Conservation (phyloP, 192 early-diverging fungal genomes). For the Bifiguratus adelaidae region DNA sequence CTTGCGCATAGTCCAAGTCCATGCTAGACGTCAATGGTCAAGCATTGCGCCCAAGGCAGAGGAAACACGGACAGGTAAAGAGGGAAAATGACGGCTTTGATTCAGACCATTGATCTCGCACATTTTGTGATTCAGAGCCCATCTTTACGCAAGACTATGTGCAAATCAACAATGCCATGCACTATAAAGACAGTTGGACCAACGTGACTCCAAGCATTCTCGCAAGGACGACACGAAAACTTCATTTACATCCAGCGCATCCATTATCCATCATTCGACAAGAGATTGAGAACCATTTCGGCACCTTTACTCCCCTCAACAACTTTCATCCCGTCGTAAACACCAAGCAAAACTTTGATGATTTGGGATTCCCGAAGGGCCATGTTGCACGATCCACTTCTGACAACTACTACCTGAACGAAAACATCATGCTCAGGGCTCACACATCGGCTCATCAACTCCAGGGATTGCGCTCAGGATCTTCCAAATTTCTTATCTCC, state of each 20-base stretch:
- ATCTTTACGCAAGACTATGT: slow-evolving; percentile 12
- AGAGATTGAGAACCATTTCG: slow-evolving; percentile 69
- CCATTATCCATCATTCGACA: slow-evolving; percentile 82
- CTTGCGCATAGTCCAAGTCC: too few relatives aligned
- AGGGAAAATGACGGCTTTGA: too few relatives aligned
- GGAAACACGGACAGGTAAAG: too few relatives aligned
- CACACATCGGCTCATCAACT: slow-evolving; percentile 95
- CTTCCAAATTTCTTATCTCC: slow-evolving; percentile 73
- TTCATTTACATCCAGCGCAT: slow-evolving; percentile 71
- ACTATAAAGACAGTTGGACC: slow-evolving; percentile 51
- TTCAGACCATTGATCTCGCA: too few relatives aligned
- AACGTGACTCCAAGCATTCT: slow-evolving; percentile 72
- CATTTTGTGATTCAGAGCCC: too few relatives aligned
- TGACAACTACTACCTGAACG: slow-evolving; percentile 93
- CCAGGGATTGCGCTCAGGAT: slow-evolving; percentile 52
- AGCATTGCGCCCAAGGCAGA: too few relatives aligned
- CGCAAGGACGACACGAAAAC: slow-evolving; percentile 57
- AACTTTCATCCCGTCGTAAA: slow-evolving; percentile 75
- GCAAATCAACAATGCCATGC: slow-evolving; percentile 24
- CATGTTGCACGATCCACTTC: slow-evolving; percentile 74
- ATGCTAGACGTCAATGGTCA: too few relatives aligned
- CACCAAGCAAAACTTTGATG: slow-evolving; percentile 85
- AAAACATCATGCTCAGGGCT: slow-evolving; percentile 66
- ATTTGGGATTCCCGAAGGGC: slow-evolving; percentile 66
- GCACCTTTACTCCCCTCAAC: slow-evolving; percentile 46